Base-by-base conservation (phyloP, 768 basidiomycete genomes). In the Rhodotorula diobovata region DNA sequence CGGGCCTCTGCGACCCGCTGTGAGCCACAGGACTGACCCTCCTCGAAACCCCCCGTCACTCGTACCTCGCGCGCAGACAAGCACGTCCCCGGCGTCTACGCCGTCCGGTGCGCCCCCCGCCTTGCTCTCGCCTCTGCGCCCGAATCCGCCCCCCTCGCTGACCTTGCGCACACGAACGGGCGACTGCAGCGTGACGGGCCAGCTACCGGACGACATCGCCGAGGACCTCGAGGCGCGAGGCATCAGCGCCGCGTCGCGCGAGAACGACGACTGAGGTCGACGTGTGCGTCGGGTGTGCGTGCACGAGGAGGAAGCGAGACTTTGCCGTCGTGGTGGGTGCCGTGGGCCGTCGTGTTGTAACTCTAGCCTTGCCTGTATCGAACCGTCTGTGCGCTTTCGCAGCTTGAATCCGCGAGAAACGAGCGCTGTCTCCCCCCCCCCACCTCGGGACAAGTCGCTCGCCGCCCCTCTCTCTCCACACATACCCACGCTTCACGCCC, bases 61-160 rank as follows among this genome's bases (percentile, higher is more conserved):
- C 48, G n/a, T 67, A 21, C 30, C 30, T n/a, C n/a, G n/a, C n/a
- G n/a, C 41, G 50, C 77, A 96, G 95, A 91, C 73, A 93, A 93
- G 81, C 91, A 92, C 77, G 88, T 87, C 21, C 85, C 89, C 9
- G 95, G 95, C 1, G 87, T 97, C 83, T 99, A 99, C 79, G 95
- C 95, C 23, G 91, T 90, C 28, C 88, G 92, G 69, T 71, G 16
- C 39, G 65, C 12, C 46, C 25, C 4, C 25, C 30, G 7, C 30
- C 45, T 48, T 30, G 18, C 35, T 12, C 32, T 32, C 48, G 12
- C 32, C 32, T 28, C 78, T 18, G 15, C 45, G 35, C 14, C n/a
- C 34, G 30, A 32, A 28, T 25, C 8, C 14, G n/a, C 34, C 0
- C 1, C n/a, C 20, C 25, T 15, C 20, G 9, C 54, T 5, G 32